phyloP scores from a whole-genome alignment of 768 basidiomycete genomes.

The Suillus fuscotomentosus region DNA sequence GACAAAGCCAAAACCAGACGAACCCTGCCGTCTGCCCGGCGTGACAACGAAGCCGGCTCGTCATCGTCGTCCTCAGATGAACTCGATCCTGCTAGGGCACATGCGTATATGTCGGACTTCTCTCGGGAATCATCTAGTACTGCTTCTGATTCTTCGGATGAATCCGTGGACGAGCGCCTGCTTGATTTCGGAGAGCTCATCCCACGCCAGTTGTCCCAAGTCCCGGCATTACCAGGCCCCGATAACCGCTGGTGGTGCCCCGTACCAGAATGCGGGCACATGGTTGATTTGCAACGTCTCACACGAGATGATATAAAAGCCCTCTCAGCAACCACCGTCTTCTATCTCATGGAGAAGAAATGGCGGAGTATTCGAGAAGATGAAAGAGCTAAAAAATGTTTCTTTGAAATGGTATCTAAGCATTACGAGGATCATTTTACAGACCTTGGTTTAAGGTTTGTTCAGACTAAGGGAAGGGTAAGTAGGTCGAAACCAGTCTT shows the following conservation, averaged over 20 bases:
- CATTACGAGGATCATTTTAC: conserved; percentile 26
- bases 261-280: conserved; percentile 38
- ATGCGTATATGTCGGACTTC: conserved; percentile 56
- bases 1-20: conserved; percentile 14
- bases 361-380: conserved; percentile 39
- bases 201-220: conserved; percentile 34
- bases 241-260: conserved; percentile 56
- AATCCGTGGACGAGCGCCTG: conserved; percentile 21
- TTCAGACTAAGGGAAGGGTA: conserved; percentile 18
- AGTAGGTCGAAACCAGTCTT: conserved; percentile 2
- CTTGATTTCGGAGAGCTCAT: conserved; percentile 25
- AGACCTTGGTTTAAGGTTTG: conserved; percentile 17
- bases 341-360: conserved; percentile 26
- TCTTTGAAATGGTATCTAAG: conserved; percentile 21
- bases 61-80: conserved; percentile 24
- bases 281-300: conserved; percentile 46
- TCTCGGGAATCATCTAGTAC: conserved; percentile 48
- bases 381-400: conserved; percentile 19
- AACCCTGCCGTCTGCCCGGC: neutral
- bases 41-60: neutral
- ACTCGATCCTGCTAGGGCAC: conserved; percentile 15
- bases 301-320: conserved; percentile 30
- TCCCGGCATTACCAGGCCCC: conserved; percentile 41
- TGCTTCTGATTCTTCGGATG: conserved; percentile 36
- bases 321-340: conserved; percentile 20